Percentiles rank a stretch among this genome's conserved stretches.
Conservation (phyloP, 768 basidiomycete species). For the Rhizopogon roseolus region DNA sequence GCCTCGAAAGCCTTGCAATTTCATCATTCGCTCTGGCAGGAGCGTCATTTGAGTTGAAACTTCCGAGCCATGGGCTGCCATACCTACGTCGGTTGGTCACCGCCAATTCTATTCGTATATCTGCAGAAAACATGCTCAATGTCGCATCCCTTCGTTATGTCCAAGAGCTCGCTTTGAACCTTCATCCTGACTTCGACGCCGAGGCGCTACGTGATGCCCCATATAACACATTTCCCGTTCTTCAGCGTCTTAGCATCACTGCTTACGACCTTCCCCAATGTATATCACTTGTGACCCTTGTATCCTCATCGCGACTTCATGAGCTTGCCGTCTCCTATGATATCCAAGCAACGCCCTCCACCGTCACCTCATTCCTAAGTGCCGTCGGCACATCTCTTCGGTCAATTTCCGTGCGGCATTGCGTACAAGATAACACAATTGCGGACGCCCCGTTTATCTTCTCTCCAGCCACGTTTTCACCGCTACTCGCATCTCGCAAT, state of each 20-base stretch:
- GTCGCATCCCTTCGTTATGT: conserved; percentile 17
- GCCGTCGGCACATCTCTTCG: conserved; percentile 1
- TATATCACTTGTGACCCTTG: conserved; percentile 17
- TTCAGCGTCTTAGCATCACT: conserved; percentile 19
- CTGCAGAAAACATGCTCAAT: conserved; percentile 16
- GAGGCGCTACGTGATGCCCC: conserved; percentile 7
- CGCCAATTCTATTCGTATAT: conserved; percentile 18
- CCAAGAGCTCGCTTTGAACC: conserved; percentile 16
- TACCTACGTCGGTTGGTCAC: conserved; percentile 19
- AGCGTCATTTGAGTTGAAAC: conserved; percentile 10
- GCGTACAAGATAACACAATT: conserved; percentile 15
- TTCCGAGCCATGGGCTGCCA: conserved; percentile 13
- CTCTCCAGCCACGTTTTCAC: conserved; percentile 17
- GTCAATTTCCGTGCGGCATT: conserved; percentile 24
- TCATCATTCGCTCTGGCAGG: conserved; percentile 12
- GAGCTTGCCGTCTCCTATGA: conserved; percentile 22
- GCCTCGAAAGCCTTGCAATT: conserved; percentile 15
- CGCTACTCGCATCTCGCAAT: conserved; percentile 16
- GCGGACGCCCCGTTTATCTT: conserved; percentile 17
- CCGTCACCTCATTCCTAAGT: conserved; percentile 19
- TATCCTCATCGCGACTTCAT: conserved; percentile 18
- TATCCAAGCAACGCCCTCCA: conserved; percentile 16
- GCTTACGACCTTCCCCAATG: conserved; percentile 24
- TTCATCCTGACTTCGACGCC: conserved; percentile 14
- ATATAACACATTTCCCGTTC: conserved; percentile 13